phyloP scores from a whole-genome alignment of 805 yeast species.

The Metschnikowia matae region DNA sequence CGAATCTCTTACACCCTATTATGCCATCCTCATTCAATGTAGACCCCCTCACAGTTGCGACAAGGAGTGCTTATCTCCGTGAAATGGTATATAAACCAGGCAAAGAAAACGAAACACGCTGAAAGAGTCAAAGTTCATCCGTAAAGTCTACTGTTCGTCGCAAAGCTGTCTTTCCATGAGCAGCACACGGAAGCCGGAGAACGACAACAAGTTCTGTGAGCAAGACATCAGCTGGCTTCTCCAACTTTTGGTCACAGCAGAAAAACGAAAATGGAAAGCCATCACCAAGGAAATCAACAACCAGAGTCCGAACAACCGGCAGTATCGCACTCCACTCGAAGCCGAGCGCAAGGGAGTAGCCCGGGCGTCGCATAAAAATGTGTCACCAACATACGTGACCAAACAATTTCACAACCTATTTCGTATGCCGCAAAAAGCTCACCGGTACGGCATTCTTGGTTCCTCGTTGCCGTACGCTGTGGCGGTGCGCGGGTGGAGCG shows the following conservation, averaged over 20 bases:
- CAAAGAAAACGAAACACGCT: background rate
- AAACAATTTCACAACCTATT: slow-evolving; percentile 52
- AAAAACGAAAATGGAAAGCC: slow-evolving; percentile 57
- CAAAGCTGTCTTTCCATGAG: background rate
- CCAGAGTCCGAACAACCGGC: background rate
- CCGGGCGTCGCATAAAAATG: slow-evolving; percentile 27
- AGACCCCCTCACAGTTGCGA: background rate
- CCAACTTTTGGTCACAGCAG: slow-evolving; percentile 48
- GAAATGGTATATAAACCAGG: background rate
- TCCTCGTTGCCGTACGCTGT: slow-evolving; percentile 54
- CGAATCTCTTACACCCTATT: background rate
- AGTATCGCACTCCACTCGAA: background rate
- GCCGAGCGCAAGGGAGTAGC: slow-evolving; percentile 3
- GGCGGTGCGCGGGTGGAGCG: slow-evolving; percentile 41
- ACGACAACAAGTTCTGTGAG: slow-evolving; percentile 27
- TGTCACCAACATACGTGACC: slow-evolving; percentile 50
- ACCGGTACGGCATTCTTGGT: slow-evolving; percentile 42
- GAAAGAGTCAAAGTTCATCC: background rate
- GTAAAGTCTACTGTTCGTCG: background rate
- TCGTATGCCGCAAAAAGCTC: slow-evolving; percentile 49
- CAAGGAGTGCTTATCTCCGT: background rate
- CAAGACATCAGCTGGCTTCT: slow-evolving; percentile 46
- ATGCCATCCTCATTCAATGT: background rate
- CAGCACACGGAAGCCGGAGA: background rate
- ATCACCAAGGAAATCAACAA: slow-evolving; percentile 39